A percentile compares a stretch with the other conserved stretches of the same genome.
phyloP scores from a whole-genome alignment of 2,329 filamentous ascomycete species.

The Ophiosphaerella narmari region DNA sequence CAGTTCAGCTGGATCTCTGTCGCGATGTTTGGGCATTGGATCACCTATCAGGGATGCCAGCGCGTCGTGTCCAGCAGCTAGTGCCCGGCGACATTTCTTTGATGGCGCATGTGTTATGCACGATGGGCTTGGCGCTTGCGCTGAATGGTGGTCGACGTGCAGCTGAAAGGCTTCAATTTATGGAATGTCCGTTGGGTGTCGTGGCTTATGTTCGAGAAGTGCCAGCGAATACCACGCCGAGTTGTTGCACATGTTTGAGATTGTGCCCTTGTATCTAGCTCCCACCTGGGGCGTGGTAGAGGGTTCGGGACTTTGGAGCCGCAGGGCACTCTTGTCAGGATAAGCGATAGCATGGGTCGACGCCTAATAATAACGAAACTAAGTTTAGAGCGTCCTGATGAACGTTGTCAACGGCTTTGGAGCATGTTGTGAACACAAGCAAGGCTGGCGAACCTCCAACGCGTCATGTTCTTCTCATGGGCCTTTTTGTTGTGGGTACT shows the following conservation, averaged over 20 bases:
- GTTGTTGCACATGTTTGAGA: too few species aligned
- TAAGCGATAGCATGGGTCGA: too few species aligned
- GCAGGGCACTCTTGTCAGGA: too few species aligned
- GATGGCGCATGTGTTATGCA: conserved; percentile 5
- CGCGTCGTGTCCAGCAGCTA: conserved; percentile 3
- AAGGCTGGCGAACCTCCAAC: neutral
- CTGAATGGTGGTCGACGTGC: neutral
- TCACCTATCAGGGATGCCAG: neutral
- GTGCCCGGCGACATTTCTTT: conserved; percentile 1
- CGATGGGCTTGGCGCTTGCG: neutral
- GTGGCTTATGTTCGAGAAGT: neutral
- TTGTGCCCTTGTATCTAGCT: too few species aligned
- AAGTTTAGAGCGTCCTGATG: too few species aligned
- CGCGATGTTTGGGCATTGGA: conserved; percentile 1
- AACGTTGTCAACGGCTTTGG: too few species aligned
- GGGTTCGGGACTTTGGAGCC: too few species aligned
- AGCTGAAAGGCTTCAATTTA: conserved; percentile 4
- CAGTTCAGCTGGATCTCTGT: conserved; percentile 5
- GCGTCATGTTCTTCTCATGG: too few species aligned
- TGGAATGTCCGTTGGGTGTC: neutral
- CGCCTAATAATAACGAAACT: neutral
- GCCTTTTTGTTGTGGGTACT: too few species aligned
- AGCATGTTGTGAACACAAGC: neutral
- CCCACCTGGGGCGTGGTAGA: too few species aligned
- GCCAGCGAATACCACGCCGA: too few species aligned